A percentile compares a stretch with the other conserved stretches of the same genome.
phyloP scores from a whole-genome alignment of 495 filamentous ascomycete species.

The Chlorociboria aeruginascens region DNA sequence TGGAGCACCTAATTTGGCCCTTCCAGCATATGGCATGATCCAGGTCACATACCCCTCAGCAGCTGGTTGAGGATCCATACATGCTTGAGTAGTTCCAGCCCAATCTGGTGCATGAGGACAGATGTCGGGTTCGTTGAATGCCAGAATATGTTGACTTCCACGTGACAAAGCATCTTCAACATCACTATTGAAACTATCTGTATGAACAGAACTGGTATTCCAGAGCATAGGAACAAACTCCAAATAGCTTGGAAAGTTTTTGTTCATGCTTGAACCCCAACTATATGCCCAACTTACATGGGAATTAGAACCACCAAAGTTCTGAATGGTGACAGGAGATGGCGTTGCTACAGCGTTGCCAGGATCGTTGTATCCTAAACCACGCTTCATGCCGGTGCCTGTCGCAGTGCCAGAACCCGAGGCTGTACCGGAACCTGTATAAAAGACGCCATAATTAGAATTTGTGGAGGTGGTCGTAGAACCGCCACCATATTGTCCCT shows the following conservation, averaged over 20 bases:
- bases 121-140: conserved; percentile 82
- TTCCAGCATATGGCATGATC: conserved; percentile 56
- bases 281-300: conserved; percentile 61
- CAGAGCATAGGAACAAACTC: conserved; percentile 70
- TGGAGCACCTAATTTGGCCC: conserved; percentile 56
- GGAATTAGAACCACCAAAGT: conserved; percentile 22
- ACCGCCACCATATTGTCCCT: too few species aligned
- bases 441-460: too few species aligned
- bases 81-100: conserved; percentile 39
- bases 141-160: conserved; percentile 50
- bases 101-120: neutral
- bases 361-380: too few species aligned
- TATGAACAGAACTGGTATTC: conserved; percentile 40
- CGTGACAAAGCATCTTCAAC: conserved; percentile 42
- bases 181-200: conserved; percentile 39
- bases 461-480: too few species aligned
- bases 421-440: too few species aligned
- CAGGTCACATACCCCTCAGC: conserved; percentile 47
- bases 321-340: neutral
- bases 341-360: too few species aligned
- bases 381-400: too few species aligned
- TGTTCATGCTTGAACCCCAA: conserved; percentile 44
- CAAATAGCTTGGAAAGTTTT: conserved; percentile 26
- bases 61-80: conserved; percentile 48
- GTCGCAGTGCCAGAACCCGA: too few species aligned